A percentile compares a stretch with the other conserved stretches of the same genome.
These are phyloP conservation scores for Mrakia frigida DNA, from an alignment of 768 basidiomycete genomes.

Conservation along the genomic window DNA sequence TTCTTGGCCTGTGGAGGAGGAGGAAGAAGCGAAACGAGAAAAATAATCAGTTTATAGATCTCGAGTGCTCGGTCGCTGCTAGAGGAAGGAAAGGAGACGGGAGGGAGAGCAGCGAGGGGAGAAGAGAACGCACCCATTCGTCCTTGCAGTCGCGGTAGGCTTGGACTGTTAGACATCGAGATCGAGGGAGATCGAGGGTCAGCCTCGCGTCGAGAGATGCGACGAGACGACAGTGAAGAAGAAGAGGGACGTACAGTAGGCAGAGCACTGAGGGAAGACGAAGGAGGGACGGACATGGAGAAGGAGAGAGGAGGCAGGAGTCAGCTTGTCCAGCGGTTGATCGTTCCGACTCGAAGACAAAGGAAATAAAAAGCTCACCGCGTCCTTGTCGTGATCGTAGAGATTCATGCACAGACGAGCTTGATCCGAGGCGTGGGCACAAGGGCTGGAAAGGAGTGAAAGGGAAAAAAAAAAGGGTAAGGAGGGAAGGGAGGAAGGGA, in stretches of 20 bases:
- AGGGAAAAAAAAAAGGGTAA: neutral
- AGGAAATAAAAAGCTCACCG: neutral
- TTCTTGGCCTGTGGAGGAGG: neutral
- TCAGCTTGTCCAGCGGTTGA: neutral
- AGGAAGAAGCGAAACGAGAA: neutral
- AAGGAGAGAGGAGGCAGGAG: neutral
- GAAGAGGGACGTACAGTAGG: neutral
- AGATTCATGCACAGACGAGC: neutral
- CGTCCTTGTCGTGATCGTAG: neutral
- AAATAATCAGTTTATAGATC: neutral
- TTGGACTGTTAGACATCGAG: neutral
- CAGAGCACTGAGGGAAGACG: neutral
- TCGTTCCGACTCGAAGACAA: neutral
- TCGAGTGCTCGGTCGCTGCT: neutral
- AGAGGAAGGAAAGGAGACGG: neutral
- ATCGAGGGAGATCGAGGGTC: neutral
- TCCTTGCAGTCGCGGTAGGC: constrained; percentile 5
- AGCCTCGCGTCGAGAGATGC: neutral
- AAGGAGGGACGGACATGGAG: neutral
- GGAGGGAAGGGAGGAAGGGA: neutral
- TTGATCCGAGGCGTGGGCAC: neutral
- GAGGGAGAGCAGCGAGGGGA: neutral
- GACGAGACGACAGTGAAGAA: neutral
- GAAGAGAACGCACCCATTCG: neutral
- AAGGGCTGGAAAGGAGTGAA: neutral